Evolutionary conservation across 2,329 filamentous ascomycete genomes (phyloP), one percentile per base, ranked within the genome.

Genomic region (Talaromyces sp.): DNA sequence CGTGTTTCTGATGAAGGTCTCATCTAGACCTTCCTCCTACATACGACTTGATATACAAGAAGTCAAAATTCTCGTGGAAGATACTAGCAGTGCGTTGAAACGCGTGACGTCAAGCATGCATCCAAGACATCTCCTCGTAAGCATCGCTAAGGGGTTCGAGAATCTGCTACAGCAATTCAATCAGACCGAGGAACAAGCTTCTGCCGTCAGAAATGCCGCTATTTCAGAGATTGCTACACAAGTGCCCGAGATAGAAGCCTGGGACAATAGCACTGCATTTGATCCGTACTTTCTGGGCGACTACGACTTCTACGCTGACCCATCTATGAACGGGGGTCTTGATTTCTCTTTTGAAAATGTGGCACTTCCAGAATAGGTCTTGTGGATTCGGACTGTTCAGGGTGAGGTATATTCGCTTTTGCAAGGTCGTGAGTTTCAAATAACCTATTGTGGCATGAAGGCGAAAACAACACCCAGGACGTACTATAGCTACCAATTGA

Each of bases 1-100:
- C 3, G 71, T 77, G 16, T 78, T 78, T 56, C 67, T 78, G 4
- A 67, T 78, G 18, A 76, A 77, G 58, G 71, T 77, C 18, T 69
- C 73, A 44, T 69, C 77, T 61, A 69, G 76, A 33, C 69, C 64
- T 12, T 69, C 67, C 4, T 52, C 58, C 1, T 67, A 66, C 28
- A 64, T 71, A 7, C 54, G 68, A 11, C 68, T 72, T 25, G 40
- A 23, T 21, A 14, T 59, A 21, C 16, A 59, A 48, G 57, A 59
- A 35, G 39, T 59, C 4, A 18, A 48, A 12, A 40, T 16, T 2
- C 57, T 59, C 2, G 21, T 59, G 11, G 33, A 33, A 5, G 31
- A 31, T 11, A 31, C 31, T 21, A 40, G 28, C 16, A 33, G 23
- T 4, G 4, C 8, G 1, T 28, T 59, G 42, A 70, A 71, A 57